Base-by-base conservation (phyloP, 2,329 filamentous ascomycete species). In the Capronia epimyces region DNA sequence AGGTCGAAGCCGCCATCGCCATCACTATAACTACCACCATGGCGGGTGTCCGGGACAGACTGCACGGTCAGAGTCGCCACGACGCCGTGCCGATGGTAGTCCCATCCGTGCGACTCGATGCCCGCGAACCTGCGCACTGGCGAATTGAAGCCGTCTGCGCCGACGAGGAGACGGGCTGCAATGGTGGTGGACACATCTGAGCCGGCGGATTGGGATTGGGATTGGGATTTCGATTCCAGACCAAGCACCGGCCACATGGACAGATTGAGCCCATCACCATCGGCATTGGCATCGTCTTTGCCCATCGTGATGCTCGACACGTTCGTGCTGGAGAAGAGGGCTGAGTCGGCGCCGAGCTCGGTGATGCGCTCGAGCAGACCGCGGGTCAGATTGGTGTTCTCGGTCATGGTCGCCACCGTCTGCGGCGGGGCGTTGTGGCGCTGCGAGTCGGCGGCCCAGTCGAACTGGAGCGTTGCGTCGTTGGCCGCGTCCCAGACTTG, bases 401-500 rank as follows among this genome's bases (percentile, higher is more conserved):
- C 94, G 36, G 84, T 87, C 91, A 98, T 98, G 66, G 93, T 95
- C 8, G 93, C 93, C 60, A 98, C 89, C 1, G 82, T 86, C 54
- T 75, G 72, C 59, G 69, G 53, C 40, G 70, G 65, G 42, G 69
- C 66, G 36, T 62, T 60, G 43, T 62, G 61, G 15, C 49, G 48
- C 12, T 49, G 34, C 18, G 62, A 69, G 49, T 75, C 73, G 31
- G 72, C 66, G 3, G 71, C 71, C 84, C 84, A 87, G 70, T 93
- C 87, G 68, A 98, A 98, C 60, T 88, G 86, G 66, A 98, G 93
- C 61, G 84, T 81, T 29, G 89, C 87, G 52, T 83, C 89, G 34
- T 86, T 87, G 50, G 95, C 81, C 56, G 91, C 94, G 67, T 98
- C 93, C 93, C 94, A 98, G 25, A 97, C 93, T 67, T 95, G 86